Base-by-base conservation (phyloP, 768 basidiomycete genomes). In the Psilocybe cyanescens region DNA sequence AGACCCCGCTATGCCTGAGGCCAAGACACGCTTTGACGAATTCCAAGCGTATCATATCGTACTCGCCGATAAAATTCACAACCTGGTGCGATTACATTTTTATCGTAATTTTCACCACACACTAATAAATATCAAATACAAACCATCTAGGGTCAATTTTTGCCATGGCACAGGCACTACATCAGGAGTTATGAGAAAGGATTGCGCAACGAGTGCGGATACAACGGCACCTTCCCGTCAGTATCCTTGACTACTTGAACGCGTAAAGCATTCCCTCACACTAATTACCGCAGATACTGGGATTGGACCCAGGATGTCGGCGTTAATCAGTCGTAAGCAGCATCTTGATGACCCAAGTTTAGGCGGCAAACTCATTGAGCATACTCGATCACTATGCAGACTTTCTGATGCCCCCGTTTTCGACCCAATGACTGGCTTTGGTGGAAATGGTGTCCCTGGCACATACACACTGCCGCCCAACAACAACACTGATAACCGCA, bases 1-100 rank as follows among this genome's bases (percentile, higher is more conserved):
- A 3, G 67, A 71, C n/a, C 57, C 68, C 4, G 45, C 57, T 8
- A 59, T 70, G 31, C 50, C 49, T 2, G 68, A 64, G 62, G 1
- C 70, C 71, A 8, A 68, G 67, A 74, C 75, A 11, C 75, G 77
- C 9, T 79, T 73, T 61, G 79, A 81, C 58, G 78, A 79, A 52
- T 76, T 81, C 49, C 74, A 76, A 59, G 76, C 73, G 0, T 45
- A 70, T 14, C 79, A 80, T 54, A 73, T 79, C 30, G 58, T 60
- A 3, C 45, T 71, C 37, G 68, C 76, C 2, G 68, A 71, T 7
- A 35, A 52, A 2, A 67, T 78, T 7, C 78, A 81, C 61, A 39
- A 68, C 8, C 72, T 77, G 48, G 79, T 79, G 62, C 58, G 76
- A 33, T 35, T 9, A 49, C 6, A 12, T 31, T 58, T n/a, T 48